Evolutionary conservation across 805 yeast genomes (phyloP).

Genomic region (Candida endomychidarum): DNA sequence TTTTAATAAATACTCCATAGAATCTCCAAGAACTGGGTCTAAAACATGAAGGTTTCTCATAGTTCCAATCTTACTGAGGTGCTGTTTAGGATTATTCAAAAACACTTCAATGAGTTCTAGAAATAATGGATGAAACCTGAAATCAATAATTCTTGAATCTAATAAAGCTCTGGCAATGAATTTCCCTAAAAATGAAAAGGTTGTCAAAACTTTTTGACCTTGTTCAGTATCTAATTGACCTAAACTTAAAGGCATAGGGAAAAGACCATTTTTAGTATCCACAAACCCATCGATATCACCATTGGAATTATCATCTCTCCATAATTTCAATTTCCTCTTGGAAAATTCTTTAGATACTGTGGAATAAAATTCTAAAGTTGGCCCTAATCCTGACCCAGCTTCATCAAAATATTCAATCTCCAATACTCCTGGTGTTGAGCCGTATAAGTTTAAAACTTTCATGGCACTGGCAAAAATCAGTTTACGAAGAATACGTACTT

Average conservation of each 20-base stretch:
- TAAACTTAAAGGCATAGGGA: slow-evolving; percentile 63
- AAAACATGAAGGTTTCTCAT: slow-evolving; percentile 46
- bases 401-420: slow-evolving; percentile 89
- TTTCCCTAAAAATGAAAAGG: slow-evolving; percentile 71
- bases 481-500: slow-evolving; percentile 72
- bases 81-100: slow-evolving; percentile 12
- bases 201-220: slow-evolving; percentile 43
- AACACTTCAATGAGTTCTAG: slow-evolving; percentile 55
- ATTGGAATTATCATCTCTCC: slow-evolving; percentile 52
- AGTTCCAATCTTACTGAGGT: slow-evolving; percentile 23
- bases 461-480: slow-evolving; percentile 73
- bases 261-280: slow-evolving; percentile 53
- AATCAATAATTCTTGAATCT: slow-evolving; percentile 86
- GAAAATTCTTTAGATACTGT: slow-evolving; percentile 75
- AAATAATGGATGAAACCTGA: slow-evolving; percentile 70
- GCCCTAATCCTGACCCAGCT: slow-evolving; percentile 96
- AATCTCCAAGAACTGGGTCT: slow-evolving; percentile 59
- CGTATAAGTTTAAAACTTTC: slow-evolving; percentile 73
- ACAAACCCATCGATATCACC: slow-evolving; percentile 36
- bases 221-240: slow-evolving; percentile 25
- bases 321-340: slow-evolving; percentile 54
- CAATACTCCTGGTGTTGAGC: slow-evolving; percentile 73
- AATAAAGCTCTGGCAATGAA: slow-evolving; percentile 84
- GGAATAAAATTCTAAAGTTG: slow-evolving; percentile 91
- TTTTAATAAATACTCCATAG: slow-evolving; percentile 51